Evolutionary conservation across 192 early-diverging fungal species (phyloP), one percentile per base, ranked within the genome.

Genomic region (Jimgerdemannia lactiflua): DNA sequence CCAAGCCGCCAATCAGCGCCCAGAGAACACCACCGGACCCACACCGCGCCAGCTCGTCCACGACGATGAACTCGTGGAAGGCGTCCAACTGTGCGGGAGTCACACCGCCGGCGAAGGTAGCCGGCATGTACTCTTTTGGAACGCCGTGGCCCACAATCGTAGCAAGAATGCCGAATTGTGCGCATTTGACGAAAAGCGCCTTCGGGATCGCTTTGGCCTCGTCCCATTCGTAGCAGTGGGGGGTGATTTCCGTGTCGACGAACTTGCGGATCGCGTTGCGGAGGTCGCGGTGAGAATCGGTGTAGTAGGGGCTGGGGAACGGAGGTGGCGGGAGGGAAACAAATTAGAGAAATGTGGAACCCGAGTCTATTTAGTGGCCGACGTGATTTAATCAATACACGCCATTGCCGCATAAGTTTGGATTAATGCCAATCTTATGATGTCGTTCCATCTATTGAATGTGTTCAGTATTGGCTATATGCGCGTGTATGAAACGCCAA

Each of bases 171-270:
- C 94, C 94, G 64, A 88, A 89, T 68, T 92, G 77, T 11, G 85
- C 93, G 29, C 90, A 89, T 82, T 95, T 95, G 71, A 85, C 82
- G 78, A 92, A 95, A 39, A 95, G 64, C 42, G 83, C 82, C 54
- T 86, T 89, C 11, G 94, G 94, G 29, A 95, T 86, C 64, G 88
- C 74, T 78, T 94, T 95, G 49, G 89, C 89, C 80, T 94, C 94
- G 77, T 95, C 94, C 94, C 91, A 94, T 79, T 93, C 93, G 79
- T 86, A 88, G 73, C 86, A 85, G 77, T 84, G 89, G 14, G 92
- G 91, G 82, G 90, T 93, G 54, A 95, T 85, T 66, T 95, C 93
- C 54, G 85, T 90, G 63, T 94, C 93, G n/a, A 93, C 93, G 84
- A 93, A 95, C 29, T 77, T 71, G 70, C 94, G 87, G 39, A 94